Conservation (phyloP, 2,329 filamentous ascomycete genomes). For the Cladorrhinum sp. region DNA sequence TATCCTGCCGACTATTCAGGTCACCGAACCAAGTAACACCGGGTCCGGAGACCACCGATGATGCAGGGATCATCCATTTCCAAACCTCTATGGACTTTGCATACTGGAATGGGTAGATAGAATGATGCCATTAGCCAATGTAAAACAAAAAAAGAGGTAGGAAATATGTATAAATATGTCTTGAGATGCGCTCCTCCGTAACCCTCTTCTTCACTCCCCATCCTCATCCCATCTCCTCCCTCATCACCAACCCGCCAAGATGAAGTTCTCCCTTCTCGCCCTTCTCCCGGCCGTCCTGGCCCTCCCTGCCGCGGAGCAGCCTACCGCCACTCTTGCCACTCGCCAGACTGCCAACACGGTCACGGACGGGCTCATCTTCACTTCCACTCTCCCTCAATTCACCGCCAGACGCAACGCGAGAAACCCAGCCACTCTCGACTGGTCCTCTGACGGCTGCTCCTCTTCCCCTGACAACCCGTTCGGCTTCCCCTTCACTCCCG, state of each 20-base stretch:
- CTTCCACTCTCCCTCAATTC: slow-evolving; percentile 41
- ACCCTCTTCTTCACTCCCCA: neutral
- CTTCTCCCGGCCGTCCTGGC: slow-evolving; percentile 20
- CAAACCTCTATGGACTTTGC: neutral
- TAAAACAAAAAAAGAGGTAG: neutral
- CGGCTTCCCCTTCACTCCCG: slow-evolving; percentile 42
- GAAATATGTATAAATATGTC: neutral
- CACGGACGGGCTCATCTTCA: slow-evolving; percentile 49
- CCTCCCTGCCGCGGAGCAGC: slow-evolving; percentile 7
- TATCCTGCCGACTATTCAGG: neutral
- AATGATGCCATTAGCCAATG: neutral
- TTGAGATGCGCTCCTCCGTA: neutral
- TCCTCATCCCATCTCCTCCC: neutral
- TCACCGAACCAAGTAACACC: neutral
- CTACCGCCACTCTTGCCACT: slow-evolving; percentile 1
- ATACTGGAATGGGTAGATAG: neutral
- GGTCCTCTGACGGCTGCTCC: slow-evolving; percentile 43
- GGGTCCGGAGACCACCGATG: neutral
- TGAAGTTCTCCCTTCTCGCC: slow-evolving; percentile 34
- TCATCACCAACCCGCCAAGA: slow-evolving; percentile 17
- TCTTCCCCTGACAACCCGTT: slow-evolving; percentile 43
- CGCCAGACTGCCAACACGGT: slow-evolving; percentile 27
- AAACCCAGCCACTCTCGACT: slow-evolving; percentile 40
- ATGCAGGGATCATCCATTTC: neutral
- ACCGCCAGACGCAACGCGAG: slow-evolving; percentile 37